Conservation (phyloP, 331 rosid species). For the Acacia concinna region DNA sequence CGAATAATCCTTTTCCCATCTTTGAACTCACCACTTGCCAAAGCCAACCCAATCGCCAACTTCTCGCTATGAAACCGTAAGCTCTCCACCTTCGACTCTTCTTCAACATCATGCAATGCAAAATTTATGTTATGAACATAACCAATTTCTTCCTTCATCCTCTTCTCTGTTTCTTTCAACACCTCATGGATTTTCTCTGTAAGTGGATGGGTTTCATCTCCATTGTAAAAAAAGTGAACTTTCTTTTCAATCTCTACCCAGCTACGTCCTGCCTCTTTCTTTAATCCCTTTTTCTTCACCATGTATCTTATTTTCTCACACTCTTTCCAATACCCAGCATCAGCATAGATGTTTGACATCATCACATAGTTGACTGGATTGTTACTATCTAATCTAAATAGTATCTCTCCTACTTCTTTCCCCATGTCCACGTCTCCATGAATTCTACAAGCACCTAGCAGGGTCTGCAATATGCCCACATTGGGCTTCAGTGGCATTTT, state of each 20-base stretch:
- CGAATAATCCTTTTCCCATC: slow-evolving; percentile 33
- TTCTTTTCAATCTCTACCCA: slow-evolving; percentile 69
- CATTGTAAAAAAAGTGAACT: slow-evolving; percentile 59
- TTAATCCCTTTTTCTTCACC: slow-evolving; percentile 52
- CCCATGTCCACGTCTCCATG: slow-evolving; percentile 61
- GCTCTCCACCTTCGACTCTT: slow-evolving; percentile 65
- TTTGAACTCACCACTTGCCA: slow-evolving; percentile 38
- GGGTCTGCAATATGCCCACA: slow-evolving; percentile 63
- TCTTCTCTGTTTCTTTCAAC: slow-evolving; percentile 56
- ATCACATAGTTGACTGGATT: slow-evolving; percentile 65
- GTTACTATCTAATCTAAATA: slow-evolving; percentile 46
- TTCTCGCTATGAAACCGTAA: slow-evolving; percentile 68
- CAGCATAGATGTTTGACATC: slow-evolving; percentile 61
- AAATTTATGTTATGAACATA: slow-evolving; percentile 48
- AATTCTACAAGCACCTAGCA: slow-evolving; percentile 61
- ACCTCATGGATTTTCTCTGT: slow-evolving; percentile 48
- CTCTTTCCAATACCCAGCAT: slow-evolving; percentile 65
- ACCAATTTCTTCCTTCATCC: slow-evolving; percentile 52
- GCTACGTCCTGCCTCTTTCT: slow-evolving; percentile 65
- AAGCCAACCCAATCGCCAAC: slow-evolving; percentile 66
- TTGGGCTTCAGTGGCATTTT: slow-evolving; percentile 60
- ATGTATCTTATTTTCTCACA: slow-evolving; percentile 52
- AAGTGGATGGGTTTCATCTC: slow-evolving; percentile 51
- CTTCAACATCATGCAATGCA: slow-evolving; percentile 64
- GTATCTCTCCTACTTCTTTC: slow-evolving; percentile 53